phyloP scores from a whole-genome alignment of 345 rosid genomes.

The Eucalyptus paniculata region DNA sequence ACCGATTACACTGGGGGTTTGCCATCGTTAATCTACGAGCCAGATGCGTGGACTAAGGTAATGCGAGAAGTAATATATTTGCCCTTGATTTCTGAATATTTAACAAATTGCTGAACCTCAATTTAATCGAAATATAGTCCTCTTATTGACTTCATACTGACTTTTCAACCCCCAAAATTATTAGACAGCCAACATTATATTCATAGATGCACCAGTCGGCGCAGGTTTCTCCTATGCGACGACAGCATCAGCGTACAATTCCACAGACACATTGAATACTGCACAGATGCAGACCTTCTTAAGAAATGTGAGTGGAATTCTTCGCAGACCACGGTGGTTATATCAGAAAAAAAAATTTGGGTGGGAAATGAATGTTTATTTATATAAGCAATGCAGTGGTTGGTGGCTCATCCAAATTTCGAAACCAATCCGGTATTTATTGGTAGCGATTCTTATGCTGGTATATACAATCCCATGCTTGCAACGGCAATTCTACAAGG shows the following conservation, averaged over 20 bases:
- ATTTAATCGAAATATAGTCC: background rate
- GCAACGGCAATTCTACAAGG: slow-evolving; percentile 1
- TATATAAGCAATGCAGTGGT: slow-evolving; percentile 1
- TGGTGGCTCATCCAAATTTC: background rate
- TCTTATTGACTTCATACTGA: background rate
- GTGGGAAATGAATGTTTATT: background rate
- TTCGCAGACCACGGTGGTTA: background rate
- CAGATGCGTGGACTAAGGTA: background rate
- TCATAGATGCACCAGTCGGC: slow-evolving; percentile 12
- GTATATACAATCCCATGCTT: background rate
- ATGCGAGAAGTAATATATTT: background rate
- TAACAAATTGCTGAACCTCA: background rate
- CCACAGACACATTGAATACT: background rate
- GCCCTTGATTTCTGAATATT: background rate
- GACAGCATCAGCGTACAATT: background rate
- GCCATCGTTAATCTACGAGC: background rate
- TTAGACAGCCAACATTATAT: slow-evolving; percentile 1
- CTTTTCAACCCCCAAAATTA: background rate
- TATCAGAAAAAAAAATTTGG: background rate
- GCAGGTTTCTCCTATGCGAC: slow-evolving; percentile 9
- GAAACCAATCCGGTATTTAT: slow-evolving; percentile 2
- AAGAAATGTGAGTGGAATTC: background rate
- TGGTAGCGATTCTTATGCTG: slow-evolving; percentile 11
- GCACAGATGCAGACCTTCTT: background rate
- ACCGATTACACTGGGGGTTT: slow-evolving; percentile 1